phyloP scores from a whole-genome alignment of 495 filamentous ascomycete genomes.

The Podospora conica region DNA sequence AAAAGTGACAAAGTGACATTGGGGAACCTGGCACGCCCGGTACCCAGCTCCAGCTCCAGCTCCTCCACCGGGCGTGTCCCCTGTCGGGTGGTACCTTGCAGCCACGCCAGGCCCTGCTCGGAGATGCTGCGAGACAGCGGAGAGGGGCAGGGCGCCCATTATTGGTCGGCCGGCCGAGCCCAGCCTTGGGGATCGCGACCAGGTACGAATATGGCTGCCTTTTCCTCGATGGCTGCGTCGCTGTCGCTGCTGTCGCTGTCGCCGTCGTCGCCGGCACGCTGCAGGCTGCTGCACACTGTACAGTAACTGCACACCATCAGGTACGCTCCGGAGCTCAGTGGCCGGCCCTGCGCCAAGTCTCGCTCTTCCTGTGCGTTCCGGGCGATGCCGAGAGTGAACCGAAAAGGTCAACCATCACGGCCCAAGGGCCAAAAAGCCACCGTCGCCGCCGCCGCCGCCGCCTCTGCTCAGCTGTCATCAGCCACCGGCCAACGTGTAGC shows the following conservation, averaged over 20 bases:
- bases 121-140: constrained; percentile 1
- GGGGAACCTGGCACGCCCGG: background rate
- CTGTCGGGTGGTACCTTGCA: constrained; percentile 13
- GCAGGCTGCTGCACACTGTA: background rate
- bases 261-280: background rate
- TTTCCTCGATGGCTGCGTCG: background rate
- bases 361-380: background rate
- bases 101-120: background rate
- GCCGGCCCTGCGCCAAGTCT: background rate
- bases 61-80: background rate
- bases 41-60: background rate
- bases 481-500: background rate
- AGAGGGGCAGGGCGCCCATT: constrained; percentile 2
- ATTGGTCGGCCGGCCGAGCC: constrained; percentile 2
- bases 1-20: background rate
- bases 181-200: background rate
- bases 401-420: constrained; percentile 2
- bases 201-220: constrained; percentile 3
- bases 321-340: background rate
- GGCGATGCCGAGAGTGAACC: constrained; percentile 1
- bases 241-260: background rate
- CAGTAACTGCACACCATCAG: constrained; percentile 5
- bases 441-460: background rate
- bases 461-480: constrained; percentile 4
- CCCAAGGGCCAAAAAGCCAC: background rate